phyloP scores from a whole-genome alignment of 2,329 filamentous ascomycete species.

The Claviceps quebecensis region DNA sequence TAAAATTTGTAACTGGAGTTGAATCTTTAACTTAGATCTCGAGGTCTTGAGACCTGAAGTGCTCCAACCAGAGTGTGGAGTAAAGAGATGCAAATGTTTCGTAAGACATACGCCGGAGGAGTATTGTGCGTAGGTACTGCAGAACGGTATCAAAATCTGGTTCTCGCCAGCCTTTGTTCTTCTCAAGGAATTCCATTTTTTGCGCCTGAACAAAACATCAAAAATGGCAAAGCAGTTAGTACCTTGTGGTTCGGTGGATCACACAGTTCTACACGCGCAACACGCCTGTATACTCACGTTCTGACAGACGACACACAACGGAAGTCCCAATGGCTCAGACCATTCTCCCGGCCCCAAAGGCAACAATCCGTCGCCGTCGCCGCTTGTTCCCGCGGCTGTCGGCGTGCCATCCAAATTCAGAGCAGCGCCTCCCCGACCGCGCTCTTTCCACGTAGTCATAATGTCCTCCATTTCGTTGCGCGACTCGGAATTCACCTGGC shows the following conservation, averaged over 20 bases:
- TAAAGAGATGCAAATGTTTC: neutral
- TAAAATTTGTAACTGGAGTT: too few species aligned
- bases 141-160: conserved; percentile 93
- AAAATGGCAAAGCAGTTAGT: neutral
- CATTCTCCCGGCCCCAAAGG: conserved; percentile 82
- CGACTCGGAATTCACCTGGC: conserved; percentile 59
- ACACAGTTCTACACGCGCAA: neutral
- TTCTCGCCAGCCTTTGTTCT: conserved; percentile 85
- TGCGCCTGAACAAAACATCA: conserved; percentile 43
- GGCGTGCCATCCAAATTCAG: conserved; percentile 48
- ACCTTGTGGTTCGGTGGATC: neutral
- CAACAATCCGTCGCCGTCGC: conserved; percentile 54
- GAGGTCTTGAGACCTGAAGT: neutral
- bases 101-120: conserved; percentile 59
- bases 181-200: conserved; percentile 81
- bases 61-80: neutral
- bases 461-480: conserved; percentile 78
- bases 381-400: conserved; percentile 34
- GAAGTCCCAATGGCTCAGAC: conserved; percentile 78
- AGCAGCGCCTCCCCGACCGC: conserved; percentile 50
- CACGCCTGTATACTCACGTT: conserved; percentile 44
- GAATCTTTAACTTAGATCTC: too few species aligned
- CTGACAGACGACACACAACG: conserved; percentile 89
- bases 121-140: conserved; percentile 78
- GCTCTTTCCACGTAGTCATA: conserved; percentile 66